Evolutionary conservation across 768 basidiomycete genomes (phyloP).

Genomic region (Suillus luteus): DNA sequence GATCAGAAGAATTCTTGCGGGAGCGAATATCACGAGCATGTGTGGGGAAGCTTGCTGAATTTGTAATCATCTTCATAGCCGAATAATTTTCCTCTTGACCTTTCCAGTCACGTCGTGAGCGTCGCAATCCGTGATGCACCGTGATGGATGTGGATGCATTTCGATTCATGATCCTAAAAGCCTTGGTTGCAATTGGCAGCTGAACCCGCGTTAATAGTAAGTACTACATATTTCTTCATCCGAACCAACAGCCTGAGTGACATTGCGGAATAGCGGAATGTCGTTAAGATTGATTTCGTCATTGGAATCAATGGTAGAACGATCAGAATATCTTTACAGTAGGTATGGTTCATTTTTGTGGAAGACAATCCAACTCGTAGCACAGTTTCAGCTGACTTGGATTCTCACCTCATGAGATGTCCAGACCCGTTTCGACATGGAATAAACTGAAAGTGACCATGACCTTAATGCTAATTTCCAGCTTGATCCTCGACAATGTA

Average conservation of each 20-base stretch:
- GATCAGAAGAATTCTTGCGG: too few relatives aligned
- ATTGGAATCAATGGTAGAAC: not conserved
- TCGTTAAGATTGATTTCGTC: not conserved
- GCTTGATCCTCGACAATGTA: slow-evolving; percentile 12
- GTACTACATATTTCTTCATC: not conserved
- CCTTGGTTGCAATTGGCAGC: not conserved
- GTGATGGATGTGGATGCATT: too few relatives aligned
- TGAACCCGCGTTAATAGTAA: not conserved
- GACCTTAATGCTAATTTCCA: slow-evolving; percentile 39
- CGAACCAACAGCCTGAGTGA: not conserved
- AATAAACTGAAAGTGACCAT: slow-evolving; percentile 35
- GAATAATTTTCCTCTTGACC: not conserved
- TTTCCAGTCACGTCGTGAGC: not conserved
- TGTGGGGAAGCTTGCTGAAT: too few relatives aligned
- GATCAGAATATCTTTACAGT: not conserved
- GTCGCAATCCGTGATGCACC: not conserved
- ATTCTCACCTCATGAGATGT: slow-evolving; percentile 37
- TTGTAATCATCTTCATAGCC: not conserved
- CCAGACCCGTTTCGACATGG: slow-evolving; percentile 43
- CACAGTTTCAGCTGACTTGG: not conserved
- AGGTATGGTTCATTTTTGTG: not conserved
- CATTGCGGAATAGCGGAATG: not conserved
- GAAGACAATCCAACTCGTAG: not conserved
- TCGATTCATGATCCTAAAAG: not conserved
- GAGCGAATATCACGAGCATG: too few relatives aligned